phyloP scores from a whole-genome alignment of 768 basidiomycete species.

The Cyathus striatus region DNA sequence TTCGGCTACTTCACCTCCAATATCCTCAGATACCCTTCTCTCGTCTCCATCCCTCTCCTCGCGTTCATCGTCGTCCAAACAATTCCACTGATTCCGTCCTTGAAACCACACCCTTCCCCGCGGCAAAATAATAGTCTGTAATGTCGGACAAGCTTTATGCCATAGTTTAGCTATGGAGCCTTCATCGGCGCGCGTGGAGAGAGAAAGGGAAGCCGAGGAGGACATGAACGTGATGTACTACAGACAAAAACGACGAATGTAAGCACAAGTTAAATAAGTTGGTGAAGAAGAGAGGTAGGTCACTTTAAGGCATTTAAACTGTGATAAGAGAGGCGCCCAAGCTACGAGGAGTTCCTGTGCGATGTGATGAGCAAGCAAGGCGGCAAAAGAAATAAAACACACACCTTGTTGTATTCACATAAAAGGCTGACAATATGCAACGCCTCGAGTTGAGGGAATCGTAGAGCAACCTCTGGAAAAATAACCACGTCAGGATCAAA shows the following conservation, averaged over 20 bases:
- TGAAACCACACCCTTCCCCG: conserved; percentile 61
- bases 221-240: conserved; percentile 62
- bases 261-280: not conserved
- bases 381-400: conserved; percentile 14
- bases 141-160: conserved; percentile 54
- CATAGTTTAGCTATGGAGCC: conserved; percentile 46
- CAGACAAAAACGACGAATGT: conserved; percentile 7
- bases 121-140: conserved; percentile 61
- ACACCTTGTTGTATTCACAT: conserved; percentile 40
- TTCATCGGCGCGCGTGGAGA: conserved; percentile 32
- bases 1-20: too few species aligned
- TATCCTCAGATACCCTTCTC: too few species aligned
- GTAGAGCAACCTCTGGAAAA: conserved; percentile 38
- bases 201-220: conserved; percentile 19
- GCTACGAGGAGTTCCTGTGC: conserved; percentile 36
- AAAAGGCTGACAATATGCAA: conserved; percentile 56
- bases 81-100: conserved; percentile 8
- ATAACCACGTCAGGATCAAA: conserved; percentile 44
- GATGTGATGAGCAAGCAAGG: not conserved
- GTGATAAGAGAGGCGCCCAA: conserved; percentile 29
- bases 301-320: conserved; percentile 28
- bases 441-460: conserved; percentile 49
- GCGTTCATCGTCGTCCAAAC: not conserved
- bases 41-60: too few species aligned
- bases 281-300: not conserved